Evolutionary conservation across 2,329 filamentous ascomycete genomes (phyloP), one percentile per base, ranked within the genome.

Genomic region (Blumeria graminis): DNA sequence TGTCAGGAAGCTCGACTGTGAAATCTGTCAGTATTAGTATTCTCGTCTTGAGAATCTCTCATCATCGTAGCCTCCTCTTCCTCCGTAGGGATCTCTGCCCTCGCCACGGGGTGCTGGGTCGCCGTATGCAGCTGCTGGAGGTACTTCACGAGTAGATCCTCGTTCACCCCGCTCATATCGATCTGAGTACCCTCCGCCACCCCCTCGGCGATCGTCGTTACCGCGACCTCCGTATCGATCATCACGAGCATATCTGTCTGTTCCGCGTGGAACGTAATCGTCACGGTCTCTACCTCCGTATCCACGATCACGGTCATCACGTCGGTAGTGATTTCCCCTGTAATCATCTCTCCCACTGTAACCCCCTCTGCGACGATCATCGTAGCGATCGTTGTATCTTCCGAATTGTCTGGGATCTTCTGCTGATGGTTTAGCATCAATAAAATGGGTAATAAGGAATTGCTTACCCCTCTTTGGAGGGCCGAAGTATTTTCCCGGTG

Each of bases 401-500:
- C 76, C 67, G 39, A 63, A 62, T 64, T 58, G 57, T 45, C 78
- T 72, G 62, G 72, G 72, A 62, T 78, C 75, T 66, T 76, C 72
- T 67, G 71, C 71, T 28, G 4, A 28, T 28, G 22, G 1, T 28
- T 28, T 28, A 28, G 22, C 4, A 28, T 28, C 1, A 28, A 28
- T 28, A 28, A 28, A 4, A 1, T 28, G 22, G 45, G 56, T 36
- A 69, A 58, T 71, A 68, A 64, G 69, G 67, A 53, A 56, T 59
- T 60, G 73, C 84, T 74, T 74, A 92, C 89, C 89, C 76, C 92
- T 80, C 81, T 98, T 98, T 61, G 92, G 92, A 60, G 92, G 92
- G 55, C 92, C 92, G 68, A 95, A 96, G 77, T 98, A 98, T 74
- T 96, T 96, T 73, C 92, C 92, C 53, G 92, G 92, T 57, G 92